Base-by-base conservation (phyloP, 306 rosid genomes). In the Vigna mungo region DNA sequence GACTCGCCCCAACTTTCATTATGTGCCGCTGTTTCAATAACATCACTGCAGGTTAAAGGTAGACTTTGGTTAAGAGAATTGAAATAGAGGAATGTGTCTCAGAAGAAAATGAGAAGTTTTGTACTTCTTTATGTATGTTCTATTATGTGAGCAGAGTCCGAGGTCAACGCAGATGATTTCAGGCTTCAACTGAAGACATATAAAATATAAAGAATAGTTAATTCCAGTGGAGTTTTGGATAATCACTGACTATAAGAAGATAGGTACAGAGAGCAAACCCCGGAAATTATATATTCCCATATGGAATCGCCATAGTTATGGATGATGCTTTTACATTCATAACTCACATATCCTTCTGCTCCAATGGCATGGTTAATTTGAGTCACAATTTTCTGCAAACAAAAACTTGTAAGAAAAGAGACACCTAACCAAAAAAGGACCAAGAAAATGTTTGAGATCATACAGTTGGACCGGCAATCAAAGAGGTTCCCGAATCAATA, bases 401-500 rank as follows among this genome's bases (percentile, higher is more conserved):
- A 66, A 65, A 65, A 75, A 65, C 66, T 48, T 52, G 15, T 71
- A 65, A 68, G 71, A 56, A 64, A 80, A 78, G 59, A 55, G 39
- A 55, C 15, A 61, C 44, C 77, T 20, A 30, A 68, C 27, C 30
- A 11, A 39, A 53, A 34, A 60, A 34, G 6, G 49, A 65, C 68
- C 68, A 64, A 59, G 43, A 36, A 1, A 9, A 73, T 43, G 44
- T 52, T 72, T 2, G 80, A 61, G 78, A 23, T 78, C 56, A 54
- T 90, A 90, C 93, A 41, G 87, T 90, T 84, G 93, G 96, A 70
- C 98, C 97, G 41, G 92, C 98, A 81, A 91, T 80, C 76, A 91
- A 77, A 36, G 98, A 91, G 71, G 97, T 93, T 74, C 97, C 96
- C 32, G 97, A 93, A 82, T 93, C 97, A 53, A 96, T 90, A 63